Conservation (phyloP, 345 rosid species). For the Dimocarpus longan region DNA sequence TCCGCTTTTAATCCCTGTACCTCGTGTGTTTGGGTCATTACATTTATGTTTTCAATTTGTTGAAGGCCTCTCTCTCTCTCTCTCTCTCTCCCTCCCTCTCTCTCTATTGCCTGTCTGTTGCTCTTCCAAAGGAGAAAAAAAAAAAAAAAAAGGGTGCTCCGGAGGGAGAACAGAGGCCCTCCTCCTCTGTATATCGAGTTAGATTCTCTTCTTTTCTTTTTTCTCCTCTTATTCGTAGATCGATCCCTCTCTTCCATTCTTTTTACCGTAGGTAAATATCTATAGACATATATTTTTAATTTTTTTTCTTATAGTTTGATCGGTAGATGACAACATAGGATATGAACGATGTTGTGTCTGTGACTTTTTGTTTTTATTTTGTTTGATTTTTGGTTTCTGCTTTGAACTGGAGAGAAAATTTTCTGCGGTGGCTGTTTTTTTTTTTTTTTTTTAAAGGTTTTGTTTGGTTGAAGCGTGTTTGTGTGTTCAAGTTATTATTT, state of each 20-base stretch:
- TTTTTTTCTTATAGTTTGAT: conserved; percentile 21
- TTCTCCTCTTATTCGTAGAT: conserved; percentile 26
- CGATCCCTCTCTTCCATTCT: conserved; percentile 24
- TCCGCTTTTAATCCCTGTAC: conserved; percentile 23
- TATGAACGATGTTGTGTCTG: conserved; percentile 7
- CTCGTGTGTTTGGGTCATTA: neutral
- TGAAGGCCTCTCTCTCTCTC: neutral
- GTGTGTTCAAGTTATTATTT: neutral
- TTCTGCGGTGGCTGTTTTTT: neutral
- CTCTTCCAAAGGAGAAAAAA: conserved; percentile 16
- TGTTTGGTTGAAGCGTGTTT: conserved; percentile 3
- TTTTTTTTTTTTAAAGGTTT: neutral
- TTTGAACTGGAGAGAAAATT: neutral
- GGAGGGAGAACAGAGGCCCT: neutral
- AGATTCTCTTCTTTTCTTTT: conserved; percentile 9
- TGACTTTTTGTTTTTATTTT: neutral
- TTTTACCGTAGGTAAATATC: conserved; percentile 36
- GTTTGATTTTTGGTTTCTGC: conserved; percentile 20
- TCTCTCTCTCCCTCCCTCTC: conserved; percentile 11
- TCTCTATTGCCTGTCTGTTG: conserved; percentile 17
- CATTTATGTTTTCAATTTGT: conserved; percentile 19
- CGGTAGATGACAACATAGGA: conserved; percentile 20
- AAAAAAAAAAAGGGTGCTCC: neutral
- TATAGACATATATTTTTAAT: neutral
- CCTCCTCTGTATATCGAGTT: neutral